A percentile compares a stretch with the other conserved stretches of the same genome.
Evolutionary conservation across 768 basidiomycete genomes (phyloP).

Genomic region (Jaapia argillacea): DNA sequence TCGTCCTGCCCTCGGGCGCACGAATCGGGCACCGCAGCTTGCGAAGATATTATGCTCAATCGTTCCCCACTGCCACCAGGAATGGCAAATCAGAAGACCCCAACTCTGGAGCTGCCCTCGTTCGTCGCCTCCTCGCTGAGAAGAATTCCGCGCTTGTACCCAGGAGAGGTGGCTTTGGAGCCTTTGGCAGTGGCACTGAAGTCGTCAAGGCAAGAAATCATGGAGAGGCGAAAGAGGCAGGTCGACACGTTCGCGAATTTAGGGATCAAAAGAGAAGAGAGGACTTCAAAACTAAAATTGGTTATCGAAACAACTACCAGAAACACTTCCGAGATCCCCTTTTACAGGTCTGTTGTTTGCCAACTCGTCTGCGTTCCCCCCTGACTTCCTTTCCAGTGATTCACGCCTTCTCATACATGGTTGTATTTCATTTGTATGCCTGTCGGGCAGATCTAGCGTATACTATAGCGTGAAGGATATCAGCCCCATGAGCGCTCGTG

Average conservation of each 20-base stretch:
- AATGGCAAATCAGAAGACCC: conserved; percentile 42
- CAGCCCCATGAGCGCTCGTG: too few relatives aligned
- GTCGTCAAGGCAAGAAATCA: conserved; percentile 86
- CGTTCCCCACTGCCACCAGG: conserved; percentile 39
- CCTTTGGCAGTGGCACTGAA: conserved; percentile 71
- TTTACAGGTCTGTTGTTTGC: conserved; percentile 31
- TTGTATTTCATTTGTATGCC: too few relatives aligned
- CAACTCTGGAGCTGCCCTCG: conserved; percentile 66
- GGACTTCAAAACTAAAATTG: conserved; percentile 79
- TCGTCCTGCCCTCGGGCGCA: conserved; percentile 87
- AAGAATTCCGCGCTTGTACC: conserved; percentile 83
- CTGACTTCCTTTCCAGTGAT: neutral
- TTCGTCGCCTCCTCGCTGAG: conserved; percentile 69
- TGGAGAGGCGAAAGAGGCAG: conserved; percentile 93
- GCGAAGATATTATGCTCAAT: conserved; percentile 80
- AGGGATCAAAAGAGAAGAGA: conserved; percentile 72
- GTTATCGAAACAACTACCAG: conserved; percentile 72
- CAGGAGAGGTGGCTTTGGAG: conserved; percentile 76
- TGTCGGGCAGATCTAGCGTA: too few relatives aligned
- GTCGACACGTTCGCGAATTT: conserved; percentile 75
- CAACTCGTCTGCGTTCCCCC: neutral
- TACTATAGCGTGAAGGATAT: too few relatives aligned
- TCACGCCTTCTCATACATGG: too few relatives aligned
- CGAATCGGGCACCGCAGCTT: conserved; percentile 89
- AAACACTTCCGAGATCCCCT: conserved; percentile 80